Base-by-base conservation (phyloP, 352 stramenopile genomes). In the Aphanomyces cochlioides region DNA sequence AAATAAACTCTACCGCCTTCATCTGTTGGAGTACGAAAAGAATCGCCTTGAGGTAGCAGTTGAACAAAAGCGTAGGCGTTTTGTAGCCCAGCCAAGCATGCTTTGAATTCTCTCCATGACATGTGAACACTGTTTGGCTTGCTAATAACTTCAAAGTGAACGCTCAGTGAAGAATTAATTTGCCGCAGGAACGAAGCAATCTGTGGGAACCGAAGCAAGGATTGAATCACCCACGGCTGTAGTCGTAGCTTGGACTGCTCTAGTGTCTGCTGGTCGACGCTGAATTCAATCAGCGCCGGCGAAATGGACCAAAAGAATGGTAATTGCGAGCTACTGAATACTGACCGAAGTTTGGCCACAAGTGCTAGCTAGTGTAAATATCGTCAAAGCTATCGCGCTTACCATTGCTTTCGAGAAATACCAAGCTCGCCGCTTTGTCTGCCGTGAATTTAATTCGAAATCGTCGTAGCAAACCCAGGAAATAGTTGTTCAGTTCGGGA, bases 61-160 rank as follows among this genome's bases (percentile, higher is more conserved):
- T 90, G 74, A 12, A 95, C 48, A 10, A 89, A 48, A 0, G 84
- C 84, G 60, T 91, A 93, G 2, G 73, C 78, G 41, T 90, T 70
- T 3, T 56, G 54, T 2, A 70, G 64, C 17, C 64, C 64, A 37
- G 64, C 64, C 34, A 70, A 36, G 28, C 64, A 70, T 19, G 64
- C 8, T n/a, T 70, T 60, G 36, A 70, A 70, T 36, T 70, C 64
- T 12, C 19, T 63, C 64, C 64, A 70, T 10, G 37, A 48, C 47
- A 70, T 63, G 47, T 50, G 61, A 21, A 63, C 7, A 15, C 47
- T 63, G 6, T 21, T 60, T 12, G 64, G 48, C 3, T 47, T 19
- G 54, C 61, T 47, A 50, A 70, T 54, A 17, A 70, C 64, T 54
- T 70, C 64, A 28, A 70, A 36, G 19, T 70, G 64, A 21, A 70